Evolutionary conservation across 768 basidiomycete species (phyloP), one percentile per base, ranked within the genome.

Genomic region (Collybiopsis luxurians): DNA sequence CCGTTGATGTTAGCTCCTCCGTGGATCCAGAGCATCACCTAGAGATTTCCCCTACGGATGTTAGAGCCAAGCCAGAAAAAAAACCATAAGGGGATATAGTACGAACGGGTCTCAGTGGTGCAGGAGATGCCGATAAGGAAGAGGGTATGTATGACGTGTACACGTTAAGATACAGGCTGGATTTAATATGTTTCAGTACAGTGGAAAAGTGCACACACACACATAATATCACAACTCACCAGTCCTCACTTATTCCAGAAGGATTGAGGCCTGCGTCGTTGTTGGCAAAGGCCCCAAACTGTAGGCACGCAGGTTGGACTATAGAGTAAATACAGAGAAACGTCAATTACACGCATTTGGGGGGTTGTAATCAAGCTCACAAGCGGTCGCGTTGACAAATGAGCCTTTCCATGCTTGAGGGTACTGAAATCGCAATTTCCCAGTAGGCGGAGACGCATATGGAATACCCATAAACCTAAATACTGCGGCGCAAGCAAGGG

Each of bases 401-500:
- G 58, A 67, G 36, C 70, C 71, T 12, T 62, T 59, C 58, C 60
- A 52, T 21, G 53, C 45, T 43, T 59, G 17, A 58, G 76, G 71
- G 59, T 78, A 73, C 27, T 67, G 66, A 61, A 71, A 77, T 12
- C 76, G 69, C 40, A 67, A 44, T n/a, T 58, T 50, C 3, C 60
- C 62, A 4, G 59, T 53, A 2, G 72, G 72, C 11, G 70, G 69
- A 50, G 73, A 60, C 2, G 74, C 74, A 54, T 74, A 78, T 0
- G 73, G 75, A 36, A 79, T 69, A 15, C 76, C 76, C 39, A 74
- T 65, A 65, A 79, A 78, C 19, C 71, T 69, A 66, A 79, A 77
- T 9, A 71, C 53, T 67, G 31, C 13, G 31, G 31, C 31, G 5
- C 31, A 34, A 5, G 31, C n/a, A n/a, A n/a, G 31, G 31, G 13